Base-by-base conservation (phyloP, 768 basidiomycete species). In the Bullera alba region DNA sequence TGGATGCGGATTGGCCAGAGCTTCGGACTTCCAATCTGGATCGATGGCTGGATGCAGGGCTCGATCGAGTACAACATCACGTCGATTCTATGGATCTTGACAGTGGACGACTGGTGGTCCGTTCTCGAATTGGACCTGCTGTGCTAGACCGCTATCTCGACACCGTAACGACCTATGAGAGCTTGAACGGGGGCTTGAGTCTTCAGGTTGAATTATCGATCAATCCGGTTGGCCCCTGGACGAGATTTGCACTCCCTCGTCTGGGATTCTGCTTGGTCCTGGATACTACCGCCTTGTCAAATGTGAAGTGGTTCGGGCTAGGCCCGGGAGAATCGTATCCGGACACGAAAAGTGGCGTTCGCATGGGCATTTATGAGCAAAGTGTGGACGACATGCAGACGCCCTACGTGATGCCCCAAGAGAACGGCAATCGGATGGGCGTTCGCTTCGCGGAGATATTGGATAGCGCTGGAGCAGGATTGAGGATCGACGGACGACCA, bases 321-420 rank as follows among this genome's bases (percentile, higher is more conserved):
- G 50, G 50, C 4, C 42, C 50, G 1, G 28, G 29, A 4, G 50
- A 51, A 34, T 23, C 50, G 12, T 51, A 51, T 34, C 27, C 42
- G 22, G 50, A 51, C 27, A 30, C 50, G 8, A 21, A 21, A 16
- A 14, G 10, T 4, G 50, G 26, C n/a, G 42, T 17, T 21, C 50
- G 41, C 10, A 16, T 44, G 12, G 42, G 50, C 29, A 17, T 16
- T 6, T 44, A 26, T 6, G 5, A 15, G 6, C 15, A 14, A 35
- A 15, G 42, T 10, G 34, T 51, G 26, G 50, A 51, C 42, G 42
- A 51, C 23, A 43, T 51, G 42, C 50, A 51, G 42, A 51, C 50
- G 5, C 27, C 30, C 27, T 51, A 51, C 21, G 50, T 51, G 17
- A 23, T 21, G 23, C 50, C 50, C 21, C 50, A 51, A 34, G 50